Base-by-base conservation (phyloP, 306 rosid genomes). In the Vigna hirtella region DNA sequence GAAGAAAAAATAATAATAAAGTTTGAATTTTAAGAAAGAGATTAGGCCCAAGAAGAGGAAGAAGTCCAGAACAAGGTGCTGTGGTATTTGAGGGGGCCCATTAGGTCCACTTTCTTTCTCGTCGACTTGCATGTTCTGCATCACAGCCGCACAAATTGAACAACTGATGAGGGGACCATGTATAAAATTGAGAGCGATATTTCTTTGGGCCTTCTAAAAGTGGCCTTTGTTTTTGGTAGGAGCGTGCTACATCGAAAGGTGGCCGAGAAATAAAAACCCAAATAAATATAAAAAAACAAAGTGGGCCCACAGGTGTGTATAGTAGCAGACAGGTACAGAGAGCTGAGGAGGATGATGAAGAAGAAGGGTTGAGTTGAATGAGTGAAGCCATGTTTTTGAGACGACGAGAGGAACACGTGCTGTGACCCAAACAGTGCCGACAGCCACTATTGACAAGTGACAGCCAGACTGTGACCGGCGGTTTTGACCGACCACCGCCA, bases 391-490 rank as follows among this genome's bases (percentile, higher is more conserved):
- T 40, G 47, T 42, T 42, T 30, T 56, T 62, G 26, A 62, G 50
- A 11, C 2, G 51, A 51, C n/a, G 17, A 16, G 11, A 26, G 26
- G 36, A 59, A 55, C 73, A 85, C 77, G 77, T 75, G 85, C 30
- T 34, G 72, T 72, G 82, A 63, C 80, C 6, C 7, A 67, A 57
- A 38, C 42, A 32, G 43, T 66, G 91, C 89, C 88, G 92, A 88
- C 88, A 84, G 51, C 40, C 74, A 10, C 64, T 77, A 56, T 76
- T 59, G 40, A 77, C n/a, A 34, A 36, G 76, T 64, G 2, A 40
- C 45, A 42, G 76, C 17, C 64, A 18, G 24, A 61, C 42, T 61
- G 43, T 62, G 67, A 61, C 42, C 7, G 20, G 5, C 38, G 32
- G 66, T 61, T 17, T 67, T 8, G 22, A 65, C 82, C 70, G 26